These are phyloP conservation scores for Malassezia vespertilionis DNA, from an alignment of 1,284 basidiomycete genomes.

Conservation along the genomic window DNA sequence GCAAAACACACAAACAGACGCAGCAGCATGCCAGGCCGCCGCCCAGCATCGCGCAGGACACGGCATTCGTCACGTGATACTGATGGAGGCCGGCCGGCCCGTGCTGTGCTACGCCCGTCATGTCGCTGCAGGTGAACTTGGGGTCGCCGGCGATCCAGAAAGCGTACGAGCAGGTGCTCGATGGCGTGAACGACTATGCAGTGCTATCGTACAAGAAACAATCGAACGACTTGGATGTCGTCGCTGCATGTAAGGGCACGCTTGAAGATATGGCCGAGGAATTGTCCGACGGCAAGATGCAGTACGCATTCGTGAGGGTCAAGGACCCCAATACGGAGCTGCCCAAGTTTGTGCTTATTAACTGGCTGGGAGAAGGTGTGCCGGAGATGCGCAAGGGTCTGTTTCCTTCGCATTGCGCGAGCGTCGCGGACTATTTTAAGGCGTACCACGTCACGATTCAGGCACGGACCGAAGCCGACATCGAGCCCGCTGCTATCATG, in stretches of 20 bases:
- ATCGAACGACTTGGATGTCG: constrained; percentile 79
- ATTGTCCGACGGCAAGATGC: constrained; percentile 85
- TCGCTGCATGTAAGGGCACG: constrained; percentile 57
- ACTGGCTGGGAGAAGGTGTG: constrained; percentile 79
- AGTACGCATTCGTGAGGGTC: constrained; percentile 84
- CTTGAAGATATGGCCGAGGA: constrained; percentile 85
- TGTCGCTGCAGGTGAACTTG: constrained; percentile 54
- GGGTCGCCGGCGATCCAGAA: constrained; percentile 57
- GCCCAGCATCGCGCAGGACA: not conserved
- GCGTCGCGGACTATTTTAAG: constrained; percentile 70
- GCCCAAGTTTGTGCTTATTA: constrained; percentile 76
- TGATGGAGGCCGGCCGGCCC: constrained; percentile 6
- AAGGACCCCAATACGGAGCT: constrained; percentile 78
- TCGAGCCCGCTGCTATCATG: constrained; percentile 51
- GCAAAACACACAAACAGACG: constrained; percentile 6
- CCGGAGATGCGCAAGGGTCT: constrained; percentile 83
- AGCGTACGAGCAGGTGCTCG: constrained; percentile 44
- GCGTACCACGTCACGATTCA: constrained; percentile 76
- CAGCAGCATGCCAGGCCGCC: not conserved
- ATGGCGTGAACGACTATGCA: constrained; percentile 65
- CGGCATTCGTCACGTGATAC: constrained; percentile 3
- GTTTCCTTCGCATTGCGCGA: constrained; percentile 72
- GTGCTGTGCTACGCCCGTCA: too few relatives aligned
- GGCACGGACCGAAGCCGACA: constrained; percentile 72
- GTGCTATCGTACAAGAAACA: constrained; percentile 75